phyloP scores from a whole-genome alignment of 164 flowering plant species.

The Hamamelis virginiana region DNA sequence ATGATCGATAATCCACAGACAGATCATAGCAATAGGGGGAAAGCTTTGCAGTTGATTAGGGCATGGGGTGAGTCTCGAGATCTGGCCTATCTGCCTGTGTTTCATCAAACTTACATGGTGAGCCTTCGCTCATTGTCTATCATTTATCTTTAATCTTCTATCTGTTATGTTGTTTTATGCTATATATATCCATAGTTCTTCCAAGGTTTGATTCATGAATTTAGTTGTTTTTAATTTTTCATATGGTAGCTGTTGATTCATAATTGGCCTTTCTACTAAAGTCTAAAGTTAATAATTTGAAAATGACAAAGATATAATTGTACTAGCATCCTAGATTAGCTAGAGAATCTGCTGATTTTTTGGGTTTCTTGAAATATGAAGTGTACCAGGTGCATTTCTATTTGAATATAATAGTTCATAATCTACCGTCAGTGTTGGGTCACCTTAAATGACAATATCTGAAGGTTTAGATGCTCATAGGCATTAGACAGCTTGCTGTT shows the following conservation, averaged over 20 bases:
- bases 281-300: neutral
- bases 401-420: too few species aligned
- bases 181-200: neutral
- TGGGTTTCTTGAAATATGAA: too few species aligned
- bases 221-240: neutral
- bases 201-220: neutral
- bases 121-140: neutral
- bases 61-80: slow-evolving; percentile 88
- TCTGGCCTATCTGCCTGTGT: slow-evolving; percentile 78
- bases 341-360: too few species aligned
- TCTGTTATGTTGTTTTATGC: neutral
- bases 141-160: neutral
- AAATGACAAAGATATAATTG: too few species aligned
- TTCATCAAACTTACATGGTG: slow-evolving; percentile 77
- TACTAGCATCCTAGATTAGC: too few species aligned
- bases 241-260: too few species aligned
- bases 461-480: too few species aligned
- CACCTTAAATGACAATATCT: too few species aligned
- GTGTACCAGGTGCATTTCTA: too few species aligned
- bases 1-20: slow-evolving; percentile 66
- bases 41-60: slow-evolving; percentile 66
- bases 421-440: too few species aligned
- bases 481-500: too few species aligned
- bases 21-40: slow-evolving; percentile 33
- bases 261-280: neutral